Evolutionary conservation across 2,329 filamentous ascomycete genomes (phyloP), one percentile per base, ranked within the genome.

Genomic region (Chlorencoelia australis): DNA sequence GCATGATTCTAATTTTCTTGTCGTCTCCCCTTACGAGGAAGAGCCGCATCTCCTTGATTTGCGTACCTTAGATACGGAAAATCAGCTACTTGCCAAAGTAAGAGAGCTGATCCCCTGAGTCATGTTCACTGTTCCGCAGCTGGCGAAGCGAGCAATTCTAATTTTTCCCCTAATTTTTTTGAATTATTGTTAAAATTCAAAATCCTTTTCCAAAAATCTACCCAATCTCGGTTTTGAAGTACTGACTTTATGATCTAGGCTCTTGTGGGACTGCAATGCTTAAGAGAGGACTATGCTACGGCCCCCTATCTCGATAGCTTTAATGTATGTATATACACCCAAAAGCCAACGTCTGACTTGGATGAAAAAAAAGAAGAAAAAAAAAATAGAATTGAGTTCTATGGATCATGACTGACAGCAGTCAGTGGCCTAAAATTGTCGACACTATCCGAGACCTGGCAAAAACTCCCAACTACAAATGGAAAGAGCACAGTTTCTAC

Each of bases 21-120:
- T 82, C 26, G 70, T 78, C 43, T 94, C 87, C 1, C 86, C 86
- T 1, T 94, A 94, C 57, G 73, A 75, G 7, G 74, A 78, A 27
- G 58, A 64, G 18, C 65, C 71, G 3, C 86, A 94, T 57, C 73
- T 84, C 32, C 73, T 94, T 21, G 75, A 88, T 54, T 68, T 94
- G 39, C 59, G 66, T 30, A 75, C 68, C 3, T 66, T 94, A 5
- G 69, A 82, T 43, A 61, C 60, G 0, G 71, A 83, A 44, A 79
- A 78, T 44, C 71, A 68, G 7, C 67, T 93, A 34, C 67, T 94
- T 36, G 79, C 86, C 4, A 69, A 75, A n/a, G n/a, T n/a, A n/a
- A n/a, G n/a, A n/a, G n/a, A n/a, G n/a, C n/a, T n/a, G n/a, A n/a
- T n/a, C n/a, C n/a, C n/a, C n/a, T n/a, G n/a, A n/a, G n/a, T n/a